A percentile compares a stretch with the other conserved stretches of the same genome.
Evolutionary conservation across 371 early-diverging fungal species (phyloP).

Genomic region (Polyrhizophydium stewartii): DNA sequence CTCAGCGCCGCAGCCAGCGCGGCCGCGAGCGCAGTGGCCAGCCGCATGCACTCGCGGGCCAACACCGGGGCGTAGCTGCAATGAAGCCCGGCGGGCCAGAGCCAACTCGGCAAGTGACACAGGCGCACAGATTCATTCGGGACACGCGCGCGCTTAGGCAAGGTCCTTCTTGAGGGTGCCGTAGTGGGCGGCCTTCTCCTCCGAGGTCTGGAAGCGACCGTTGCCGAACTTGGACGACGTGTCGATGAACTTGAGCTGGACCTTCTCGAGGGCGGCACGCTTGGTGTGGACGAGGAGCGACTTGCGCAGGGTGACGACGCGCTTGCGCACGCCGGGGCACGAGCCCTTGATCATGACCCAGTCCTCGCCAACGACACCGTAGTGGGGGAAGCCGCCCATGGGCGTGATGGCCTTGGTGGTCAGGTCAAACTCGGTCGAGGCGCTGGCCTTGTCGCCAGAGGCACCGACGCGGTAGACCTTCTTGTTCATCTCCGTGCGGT

Average conservation of each 20-base stretch:
- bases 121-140: no score
- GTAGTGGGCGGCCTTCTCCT: slow-evolving; percentile 71
- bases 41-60: no score
- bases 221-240: slow-evolving; percentile 99
- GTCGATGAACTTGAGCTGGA: slow-evolving; percentile 97
- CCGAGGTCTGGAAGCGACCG: slow-evolving; percentile 99
- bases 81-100: no score
- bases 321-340: slow-evolving; percentile 97
- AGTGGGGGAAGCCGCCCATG: slow-evolving; percentile 99
- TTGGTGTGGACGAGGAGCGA: slow-evolving; percentile 90
- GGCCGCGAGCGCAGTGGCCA: no score
- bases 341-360: slow-evolving; percentile 99
- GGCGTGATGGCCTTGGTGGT: slow-evolving; percentile 98
- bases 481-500: slow-evolving; percentile 99
- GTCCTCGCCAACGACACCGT: slow-evolving; percentile 98
- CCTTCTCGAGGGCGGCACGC: slow-evolving; percentile 95
- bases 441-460: slow-evolving; percentile 71
- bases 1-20: no score
- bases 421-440: slow-evolving; percentile 96
- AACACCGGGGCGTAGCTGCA: no score
- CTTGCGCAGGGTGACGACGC: slow-evolving; percentile 99
- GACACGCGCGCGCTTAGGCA: no score
- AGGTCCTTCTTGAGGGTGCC: slow-evolving; percentile 39
- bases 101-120: no score
- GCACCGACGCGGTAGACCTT: slow-evolving; percentile 99